phyloP scores from a whole-genome alignment of 169 alveolate species.

The Neospora caninum region DNA sequence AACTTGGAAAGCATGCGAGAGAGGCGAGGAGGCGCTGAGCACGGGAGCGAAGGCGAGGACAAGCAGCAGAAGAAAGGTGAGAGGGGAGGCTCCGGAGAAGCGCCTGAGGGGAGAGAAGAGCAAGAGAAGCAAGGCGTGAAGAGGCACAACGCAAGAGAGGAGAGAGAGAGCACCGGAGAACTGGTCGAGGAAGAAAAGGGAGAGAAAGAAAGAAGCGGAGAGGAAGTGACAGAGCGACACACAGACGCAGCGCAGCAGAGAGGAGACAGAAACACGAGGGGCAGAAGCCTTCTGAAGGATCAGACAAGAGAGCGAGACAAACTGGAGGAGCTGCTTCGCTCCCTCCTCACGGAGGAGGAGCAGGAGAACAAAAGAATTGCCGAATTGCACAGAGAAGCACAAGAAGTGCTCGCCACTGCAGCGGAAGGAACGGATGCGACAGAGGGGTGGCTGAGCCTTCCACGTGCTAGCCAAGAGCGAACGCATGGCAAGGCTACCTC shows the following conservation, averaged over 20 bases:
- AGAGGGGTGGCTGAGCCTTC: neutral
- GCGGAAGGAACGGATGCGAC: neutral
- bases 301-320: neutral
- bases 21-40: neutral
- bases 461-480: neutral
- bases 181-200: neutral
- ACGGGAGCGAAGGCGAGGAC: neutral
- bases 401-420: neutral
- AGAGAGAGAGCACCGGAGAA: neutral
- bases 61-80: neutral
- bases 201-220: neutral
- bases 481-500: too few relatives aligned
- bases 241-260: neutral
- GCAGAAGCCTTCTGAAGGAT: neutral
- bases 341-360: neutral
- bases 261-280: neutral
- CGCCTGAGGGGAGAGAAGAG: neutral
- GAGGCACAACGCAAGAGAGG: neutral
- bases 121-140: neutral
- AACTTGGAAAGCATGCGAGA: neutral
- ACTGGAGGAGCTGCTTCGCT: neutral
- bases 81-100: neutral
- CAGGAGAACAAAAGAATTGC: neutral
- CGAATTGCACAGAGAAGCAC: neutral
- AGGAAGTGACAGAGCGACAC: neutral